phyloP scores from a whole-genome alignment of 768 basidiomycete genomes.

The Auriscalpium microsporum region DNA sequence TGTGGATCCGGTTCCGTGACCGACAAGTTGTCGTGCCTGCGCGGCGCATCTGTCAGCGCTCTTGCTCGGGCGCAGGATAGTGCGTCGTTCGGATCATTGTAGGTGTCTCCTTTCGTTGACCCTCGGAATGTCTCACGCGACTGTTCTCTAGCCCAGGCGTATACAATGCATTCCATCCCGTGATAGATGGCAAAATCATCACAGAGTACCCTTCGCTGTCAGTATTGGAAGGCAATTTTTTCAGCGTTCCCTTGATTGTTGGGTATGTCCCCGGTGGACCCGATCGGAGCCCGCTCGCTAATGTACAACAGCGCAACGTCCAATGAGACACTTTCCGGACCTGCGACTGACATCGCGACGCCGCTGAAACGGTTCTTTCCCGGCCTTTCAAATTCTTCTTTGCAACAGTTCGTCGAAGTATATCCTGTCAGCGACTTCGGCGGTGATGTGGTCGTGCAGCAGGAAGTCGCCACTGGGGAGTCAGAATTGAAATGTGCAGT shows the following conservation, averaged over 20 bases:
- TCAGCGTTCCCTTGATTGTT: slow-evolving; percentile 47
- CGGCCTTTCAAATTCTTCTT: slow-evolving; percentile 29
- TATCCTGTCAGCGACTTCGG: slow-evolving; percentile 39
- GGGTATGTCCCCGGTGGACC: slow-evolving; percentile 31
- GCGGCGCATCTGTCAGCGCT: slow-evolving; percentile 41
- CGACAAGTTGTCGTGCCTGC: slow-evolving; percentile 37
- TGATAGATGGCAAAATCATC: slow-evolving; percentile 46
- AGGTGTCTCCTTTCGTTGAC: slow-evolving; percentile 11
- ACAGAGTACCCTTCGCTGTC: slow-evolving; percentile 40
- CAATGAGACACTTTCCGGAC: slow-evolving; percentile 46
- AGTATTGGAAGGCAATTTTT: slow-evolving; percentile 37
- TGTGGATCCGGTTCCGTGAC: slow-evolving; percentile 33
- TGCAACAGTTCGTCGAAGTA: slow-evolving; percentile 29
- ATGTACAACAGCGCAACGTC: slow-evolving; percentile 38
- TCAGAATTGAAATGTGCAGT: slow-evolving; percentile 45
- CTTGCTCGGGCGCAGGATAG: slow-evolving; percentile 49
- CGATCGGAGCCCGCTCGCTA: background rate
- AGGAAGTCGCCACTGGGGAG: slow-evolving; percentile 40
- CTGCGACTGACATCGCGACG: slow-evolving; percentile 28
- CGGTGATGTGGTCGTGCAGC: slow-evolving; percentile 32
- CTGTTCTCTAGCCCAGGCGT: slow-evolving; percentile 25
- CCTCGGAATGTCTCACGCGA: background rate
- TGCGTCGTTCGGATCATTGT: slow-evolving; percentile 32
- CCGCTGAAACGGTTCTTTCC: slow-evolving; percentile 39
- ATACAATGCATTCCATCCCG: slow-evolving; percentile 44